Percentiles rank a stretch among this genome's conserved stretches.
Conservation (phyloP, 1,284 basidiomycete species). For the Pseudozyma thailandica region DNA sequence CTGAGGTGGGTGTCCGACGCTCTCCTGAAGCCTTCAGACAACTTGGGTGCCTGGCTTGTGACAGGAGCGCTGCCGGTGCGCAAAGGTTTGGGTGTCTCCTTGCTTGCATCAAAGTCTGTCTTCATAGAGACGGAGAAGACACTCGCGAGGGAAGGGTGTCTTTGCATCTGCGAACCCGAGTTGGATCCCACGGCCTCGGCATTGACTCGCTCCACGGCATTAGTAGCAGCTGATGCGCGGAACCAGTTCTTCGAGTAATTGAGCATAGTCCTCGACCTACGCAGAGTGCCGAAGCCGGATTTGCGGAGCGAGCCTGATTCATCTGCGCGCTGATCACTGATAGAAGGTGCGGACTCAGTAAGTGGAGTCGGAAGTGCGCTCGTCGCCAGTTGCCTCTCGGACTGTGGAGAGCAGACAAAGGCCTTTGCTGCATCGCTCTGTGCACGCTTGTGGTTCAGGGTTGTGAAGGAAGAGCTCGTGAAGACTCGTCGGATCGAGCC, state of each 20-base stretch:
- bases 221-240: constrained; percentile 32
- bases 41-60: constrained; percentile 17
- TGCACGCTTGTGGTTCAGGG: constrained; percentile 27
- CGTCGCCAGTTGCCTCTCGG: constrained; percentile 26
- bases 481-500: constrained; percentile 45
- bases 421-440: constrained; percentile 29
- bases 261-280: constrained; percentile 51
- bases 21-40: constrained; percentile 18
- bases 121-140: neutral
- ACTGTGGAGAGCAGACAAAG: constrained; percentile 23
- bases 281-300: constrained; percentile 22
- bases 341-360: constrained; percentile 19
- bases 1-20: constrained; percentile 38
- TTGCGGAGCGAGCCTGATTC: constrained; percentile 14
- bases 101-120: neutral
- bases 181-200: constrained; percentile 19
- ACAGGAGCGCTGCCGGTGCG: constrained; percentile 27
- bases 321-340: neutral
- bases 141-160: constrained; percentile 8
- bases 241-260: constrained; percentile 42
- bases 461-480: constrained; percentile 22
- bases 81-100: constrained; percentile 16
- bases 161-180: neutral
- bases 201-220: constrained; percentile 30
- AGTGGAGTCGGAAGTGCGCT: constrained; percentile 8